These are phyloP conservation scores for Penicillium sclerotigenum DNA, from an alignment of 2,329 filamentous ascomycete genomes.

Conservation along the genomic window DNA sequence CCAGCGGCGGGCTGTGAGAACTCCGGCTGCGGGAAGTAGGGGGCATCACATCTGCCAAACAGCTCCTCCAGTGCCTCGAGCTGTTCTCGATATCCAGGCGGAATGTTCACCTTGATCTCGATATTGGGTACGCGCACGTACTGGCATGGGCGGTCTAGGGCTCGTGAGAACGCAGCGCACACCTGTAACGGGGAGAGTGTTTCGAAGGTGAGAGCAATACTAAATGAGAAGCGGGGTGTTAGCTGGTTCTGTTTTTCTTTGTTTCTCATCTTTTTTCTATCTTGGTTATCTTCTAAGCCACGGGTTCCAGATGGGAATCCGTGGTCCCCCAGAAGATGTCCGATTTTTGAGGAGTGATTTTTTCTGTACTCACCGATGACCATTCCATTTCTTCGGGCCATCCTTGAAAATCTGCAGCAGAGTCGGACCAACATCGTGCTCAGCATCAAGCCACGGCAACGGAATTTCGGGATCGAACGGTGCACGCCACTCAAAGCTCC, in stretches of 20 bases:
- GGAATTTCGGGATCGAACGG: conserved; percentile 88
- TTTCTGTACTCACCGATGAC: conserved; percentile 56
- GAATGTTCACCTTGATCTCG: conserved; percentile 80
- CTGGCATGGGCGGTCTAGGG: conserved; percentile 70
- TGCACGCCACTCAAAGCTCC: conserved; percentile 87
- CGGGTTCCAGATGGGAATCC: neutral
- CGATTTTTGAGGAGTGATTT: neutral
- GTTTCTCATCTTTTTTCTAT: neutral
- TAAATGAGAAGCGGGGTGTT: conserved; percentile 31
- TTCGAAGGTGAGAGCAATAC: conserved; percentile 88
- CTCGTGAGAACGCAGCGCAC: conserved; percentile 74
- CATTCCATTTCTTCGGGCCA: conserved; percentile 78
- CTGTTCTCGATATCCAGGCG: conserved; percentile 83
- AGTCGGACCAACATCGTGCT: conserved; percentile 91
- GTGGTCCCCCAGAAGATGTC: no score
- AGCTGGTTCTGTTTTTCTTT: neutral
- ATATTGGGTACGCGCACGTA: conserved; percentile 74
- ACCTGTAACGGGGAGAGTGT: conserved; percentile 79
- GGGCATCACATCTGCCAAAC: conserved; percentile 57
- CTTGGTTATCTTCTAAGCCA: neutral
- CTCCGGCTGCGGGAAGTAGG: conserved; percentile 63
- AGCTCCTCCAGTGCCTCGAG: conserved; percentile 64
- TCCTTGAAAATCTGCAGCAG: conserved; percentile 95
- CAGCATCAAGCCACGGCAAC: conserved; percentile 91
- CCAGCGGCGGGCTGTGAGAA: conserved; percentile 42